Evolutionary conservation across 305 asterid species (phyloP).

Genomic region (Fraxinus paxiana): DNA sequence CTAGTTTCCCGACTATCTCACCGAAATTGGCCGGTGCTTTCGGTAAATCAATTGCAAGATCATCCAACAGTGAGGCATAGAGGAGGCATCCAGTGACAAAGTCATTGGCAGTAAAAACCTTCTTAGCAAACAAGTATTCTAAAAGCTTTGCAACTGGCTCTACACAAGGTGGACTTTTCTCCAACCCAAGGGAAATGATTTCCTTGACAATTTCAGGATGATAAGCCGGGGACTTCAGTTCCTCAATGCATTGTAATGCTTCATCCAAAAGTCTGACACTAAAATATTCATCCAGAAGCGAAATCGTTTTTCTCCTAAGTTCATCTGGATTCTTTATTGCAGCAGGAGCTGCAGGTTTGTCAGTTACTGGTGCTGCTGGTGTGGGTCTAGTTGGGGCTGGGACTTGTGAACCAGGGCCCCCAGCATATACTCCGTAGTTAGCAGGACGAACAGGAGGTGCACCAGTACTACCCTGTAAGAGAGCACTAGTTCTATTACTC

Average conservation of each 20-base stretch:
- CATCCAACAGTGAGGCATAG: conserved; percentile 57
- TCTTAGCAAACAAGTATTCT: conserved; percentile 43
- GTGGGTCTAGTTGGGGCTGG: conserved; percentile 11
- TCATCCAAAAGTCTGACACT: conserved; percentile 54
- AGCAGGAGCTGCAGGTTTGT: conserved; percentile 26
- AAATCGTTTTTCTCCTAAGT: conserved; percentile 39
- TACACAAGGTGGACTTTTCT: conserved; percentile 64
- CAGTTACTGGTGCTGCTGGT: conserved; percentile 6
- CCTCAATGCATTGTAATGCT: conserved; percentile 67
- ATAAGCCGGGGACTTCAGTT: conserved; percentile 61
- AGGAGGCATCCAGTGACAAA: conserved; percentile 43
- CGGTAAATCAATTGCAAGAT: conserved; percentile 83
- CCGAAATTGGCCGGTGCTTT: conserved; percentile 78
- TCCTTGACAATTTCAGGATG: conserved; percentile 65
- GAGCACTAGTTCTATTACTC: conserved; percentile 42
- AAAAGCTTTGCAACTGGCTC: conserved; percentile 56
- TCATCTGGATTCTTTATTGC: conserved; percentile 34
- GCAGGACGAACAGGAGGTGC: conserved; percentile 25
- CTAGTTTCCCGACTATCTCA: conserved; percentile 58
- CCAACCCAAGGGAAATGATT: conserved; percentile 58
- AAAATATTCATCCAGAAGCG: conserved; percentile 63
- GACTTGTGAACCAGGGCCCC: conserved; percentile 18
- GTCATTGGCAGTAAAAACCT: conserved; percentile 43
- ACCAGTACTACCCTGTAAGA: conserved; percentile 45
- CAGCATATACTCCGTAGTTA: conserved; percentile 17